A percentile compares a stretch with the other conserved stretches of the same genome.
phyloP scores from a whole-genome alignment of 2,329 filamentous ascomycete species.

The Penicillium sp. region DNA sequence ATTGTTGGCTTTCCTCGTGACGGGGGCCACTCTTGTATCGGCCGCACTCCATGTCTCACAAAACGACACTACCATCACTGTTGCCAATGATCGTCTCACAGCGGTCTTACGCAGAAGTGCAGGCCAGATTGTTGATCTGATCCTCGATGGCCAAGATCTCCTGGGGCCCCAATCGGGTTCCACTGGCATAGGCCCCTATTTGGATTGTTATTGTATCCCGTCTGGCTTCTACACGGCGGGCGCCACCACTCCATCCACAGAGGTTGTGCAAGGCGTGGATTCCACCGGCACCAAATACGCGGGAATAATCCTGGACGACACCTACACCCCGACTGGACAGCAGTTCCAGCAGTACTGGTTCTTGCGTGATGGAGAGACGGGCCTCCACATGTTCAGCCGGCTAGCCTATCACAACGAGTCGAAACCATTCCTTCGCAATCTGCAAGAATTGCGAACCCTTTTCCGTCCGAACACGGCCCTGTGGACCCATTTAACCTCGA shows the following conservation, averaged over 20 bases:
- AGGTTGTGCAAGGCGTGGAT: constrained; percentile 56
- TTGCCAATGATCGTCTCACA: constrained; percentile 49
- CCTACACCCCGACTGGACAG: constrained; percentile 60
- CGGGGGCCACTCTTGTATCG: constrained; percentile 11
- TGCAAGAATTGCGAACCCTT: constrained; percentile 63
- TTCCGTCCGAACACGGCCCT: constrained; percentile 61
- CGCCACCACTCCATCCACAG: constrained; percentile 50
- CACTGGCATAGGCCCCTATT: constrained; percentile 58
- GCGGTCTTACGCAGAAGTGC: constrained; percentile 47
- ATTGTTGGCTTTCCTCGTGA: not conserved
- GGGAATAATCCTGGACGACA: constrained; percentile 62
- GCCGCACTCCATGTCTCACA: constrained; percentile 23
- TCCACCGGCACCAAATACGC: constrained; percentile 55
- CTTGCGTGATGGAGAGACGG: constrained; percentile 62
- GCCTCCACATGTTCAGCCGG: constrained; percentile 63
- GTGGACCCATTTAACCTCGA: constrained; percentile 65
- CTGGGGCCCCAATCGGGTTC: constrained; percentile 50
- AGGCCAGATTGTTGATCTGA: constrained; percentile 46
- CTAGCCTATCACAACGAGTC: constrained; percentile 61
- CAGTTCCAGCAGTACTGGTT: constrained; percentile 67
- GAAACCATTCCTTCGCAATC: constrained; percentile 57
- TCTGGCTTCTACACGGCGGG: constrained; percentile 63
- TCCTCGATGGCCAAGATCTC: constrained; percentile 54
- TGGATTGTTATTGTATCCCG: constrained; percentile 65
- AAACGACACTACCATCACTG: constrained; percentile 26